phyloP scores from a whole-genome alignment of 2,329 filamentous ascomycete genomes.

The Stemphylium beticola region DNA sequence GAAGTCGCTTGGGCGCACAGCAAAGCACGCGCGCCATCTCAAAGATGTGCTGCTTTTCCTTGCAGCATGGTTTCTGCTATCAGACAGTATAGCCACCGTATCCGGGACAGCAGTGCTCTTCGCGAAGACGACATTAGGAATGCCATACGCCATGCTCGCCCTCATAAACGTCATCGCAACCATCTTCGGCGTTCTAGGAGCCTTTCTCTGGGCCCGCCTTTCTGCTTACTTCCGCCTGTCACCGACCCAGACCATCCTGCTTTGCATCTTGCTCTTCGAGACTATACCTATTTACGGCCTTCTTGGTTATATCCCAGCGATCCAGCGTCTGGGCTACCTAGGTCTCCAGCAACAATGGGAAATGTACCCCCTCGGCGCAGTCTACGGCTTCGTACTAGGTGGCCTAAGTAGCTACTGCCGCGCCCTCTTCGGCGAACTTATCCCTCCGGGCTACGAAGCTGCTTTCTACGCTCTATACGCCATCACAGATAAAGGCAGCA shows the following conservation, averaged over 20 bases:
- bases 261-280: slow-evolving; percentile 90
- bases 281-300: slow-evolving; percentile 91
- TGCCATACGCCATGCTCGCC: slow-evolving; percentile 85
- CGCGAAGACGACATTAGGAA: slow-evolving; percentile 89
- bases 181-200: slow-evolving; percentile 80
- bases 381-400: slow-evolving; percentile 95
- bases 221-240: slow-evolving; percentile 72
- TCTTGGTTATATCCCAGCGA: slow-evolving; percentile 81
- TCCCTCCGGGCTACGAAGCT: slow-evolving; percentile 91
- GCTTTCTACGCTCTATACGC: slow-evolving; percentile 97
- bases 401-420: slow-evolving; percentile 91
- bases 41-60: slow-evolving; percentile 80
- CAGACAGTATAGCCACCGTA: slow-evolving; percentile 92
- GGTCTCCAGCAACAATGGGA: slow-evolving; percentile 96
- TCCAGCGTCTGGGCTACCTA: slow-evolving; percentile 74
- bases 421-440: slow-evolving; percentile 89
- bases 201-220: slow-evolving; percentile 85
- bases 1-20: slow-evolving; percentile 82
- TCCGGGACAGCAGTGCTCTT: slow-evolving; percentile 94
- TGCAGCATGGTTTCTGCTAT: slow-evolving; percentile 90
- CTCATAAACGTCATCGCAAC: slow-evolving; percentile 95
- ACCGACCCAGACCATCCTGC: slow-evolving; percentile 86
- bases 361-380: slow-evolving; percentile 89
- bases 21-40: slow-evolving; percentile 74
- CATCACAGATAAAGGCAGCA: slow-evolving; percentile 96